Percentiles rank a stretch among this genome's conserved stretches.
These are phyloP conservation scores for Shiraia bambusicola DNA, from an alignment of 2,329 filamentous ascomycete genomes.

Conservation along the genomic window DNA sequence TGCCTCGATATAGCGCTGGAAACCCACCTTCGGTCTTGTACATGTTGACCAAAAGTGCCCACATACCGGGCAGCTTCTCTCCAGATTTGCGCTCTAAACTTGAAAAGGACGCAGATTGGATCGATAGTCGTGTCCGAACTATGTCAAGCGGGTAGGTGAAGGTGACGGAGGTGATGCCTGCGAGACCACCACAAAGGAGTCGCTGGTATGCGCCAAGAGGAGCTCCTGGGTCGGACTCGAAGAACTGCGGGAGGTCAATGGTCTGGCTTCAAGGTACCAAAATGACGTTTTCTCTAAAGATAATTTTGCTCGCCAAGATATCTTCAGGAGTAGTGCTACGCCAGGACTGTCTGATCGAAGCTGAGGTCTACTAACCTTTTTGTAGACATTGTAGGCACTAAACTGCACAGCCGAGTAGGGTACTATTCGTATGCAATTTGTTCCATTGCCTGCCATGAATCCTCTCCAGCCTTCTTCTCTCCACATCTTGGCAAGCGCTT, in stretches of 20 bases:
- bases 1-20: conserved; percentile 85
- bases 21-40: conserved; percentile 89
- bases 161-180: conserved; percentile 92
- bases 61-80: conserved; percentile 83
- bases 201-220: conserved; percentile 73
- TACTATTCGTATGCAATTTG: conserved; percentile 96
- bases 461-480: conserved; percentile 94
- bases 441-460: conserved; percentile 97
- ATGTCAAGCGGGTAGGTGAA: conserved; percentile 97
- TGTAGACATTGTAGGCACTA: conserved; percentile 97
- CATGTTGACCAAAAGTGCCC: conserved; percentile 76
- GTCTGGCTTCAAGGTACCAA: not conserved
- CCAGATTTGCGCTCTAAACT: conserved; percentile 57
- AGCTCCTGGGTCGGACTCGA: conserved; percentile 72
- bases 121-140: conserved; percentile 90
- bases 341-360: not conserved
- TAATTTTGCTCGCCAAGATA: too few species aligned
- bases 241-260: conserved; percentile 57
- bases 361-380: conserved; percentile 63
- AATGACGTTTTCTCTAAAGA: not conserved
- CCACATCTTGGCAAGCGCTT: conserved; percentile 94
- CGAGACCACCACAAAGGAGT: conserved; percentile 84
- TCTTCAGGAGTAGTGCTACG: too few species aligned
- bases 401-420: conserved; percentile 98
- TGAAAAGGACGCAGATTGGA: conserved; percentile 94